phyloP scores from a whole-genome alignment of 2,329 filamentous ascomycete genomes.

The Cylindrodendrum hubeiense region DNA sequence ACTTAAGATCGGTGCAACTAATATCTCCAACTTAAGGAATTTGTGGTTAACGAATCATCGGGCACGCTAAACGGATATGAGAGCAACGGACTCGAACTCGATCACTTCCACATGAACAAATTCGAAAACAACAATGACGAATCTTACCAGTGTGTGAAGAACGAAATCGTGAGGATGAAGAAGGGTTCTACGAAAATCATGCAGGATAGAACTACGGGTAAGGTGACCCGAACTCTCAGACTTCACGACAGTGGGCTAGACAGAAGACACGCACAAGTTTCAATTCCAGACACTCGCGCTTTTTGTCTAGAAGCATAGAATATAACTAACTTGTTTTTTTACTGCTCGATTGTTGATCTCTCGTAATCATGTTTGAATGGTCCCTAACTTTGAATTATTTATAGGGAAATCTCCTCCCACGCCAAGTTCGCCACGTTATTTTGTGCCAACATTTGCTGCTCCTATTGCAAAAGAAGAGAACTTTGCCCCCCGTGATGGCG shows the following conservation, averaged over 20 bases:
- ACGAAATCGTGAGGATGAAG: conserved; percentile 1
- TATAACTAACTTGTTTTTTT: background rate
- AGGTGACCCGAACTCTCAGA: background rate
- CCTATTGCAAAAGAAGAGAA: conserved; percentile 11
- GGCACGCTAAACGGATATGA: conserved; percentile 3
- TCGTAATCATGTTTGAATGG: background rate
- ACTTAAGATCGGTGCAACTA: background rate
- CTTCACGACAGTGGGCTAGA: background rate
- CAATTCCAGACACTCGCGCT: background rate
- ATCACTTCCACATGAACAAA: conserved; percentile 28
- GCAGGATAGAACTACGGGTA: background rate
- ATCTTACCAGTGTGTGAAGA: background rate
- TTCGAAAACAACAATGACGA: conserved; percentile 10
- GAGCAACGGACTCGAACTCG: conserved; percentile 14
- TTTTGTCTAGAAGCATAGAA: background rate
- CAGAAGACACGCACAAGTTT: background rate
- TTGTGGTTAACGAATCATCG: conserved; percentile 10
- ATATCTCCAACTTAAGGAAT: background rate
- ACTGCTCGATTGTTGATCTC: background rate
- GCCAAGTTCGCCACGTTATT: background rate
- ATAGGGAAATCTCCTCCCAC: background rate
- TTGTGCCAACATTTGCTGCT: background rate
- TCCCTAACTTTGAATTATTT: background rate
- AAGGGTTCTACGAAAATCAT: background rate
- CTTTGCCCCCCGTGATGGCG: background rate